phyloP scores from a whole-genome alignment of 345 rosid species.

The Dimocarpus longan region DNA sequence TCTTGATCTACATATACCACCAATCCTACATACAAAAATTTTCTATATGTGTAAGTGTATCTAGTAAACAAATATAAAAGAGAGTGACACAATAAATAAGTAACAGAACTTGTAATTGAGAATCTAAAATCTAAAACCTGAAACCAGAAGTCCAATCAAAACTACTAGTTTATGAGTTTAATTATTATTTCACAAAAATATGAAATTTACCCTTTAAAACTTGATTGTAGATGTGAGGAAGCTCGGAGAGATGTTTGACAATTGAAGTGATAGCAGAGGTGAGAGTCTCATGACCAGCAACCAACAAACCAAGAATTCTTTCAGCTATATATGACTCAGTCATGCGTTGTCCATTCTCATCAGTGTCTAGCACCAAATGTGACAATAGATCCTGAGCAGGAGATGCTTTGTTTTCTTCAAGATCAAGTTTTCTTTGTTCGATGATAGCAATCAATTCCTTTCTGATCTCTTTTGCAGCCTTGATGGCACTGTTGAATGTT shows the following conservation, averaged over 20 bases:
- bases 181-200: too few relatives aligned
- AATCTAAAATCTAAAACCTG: too few relatives aligned
- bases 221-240: conserved; percentile 28
- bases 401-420: neutral
- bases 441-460: conserved; percentile 17
- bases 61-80: too few relatives aligned
- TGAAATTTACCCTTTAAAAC: conserved; percentile 24
- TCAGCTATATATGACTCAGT: conserved; percentile 30
- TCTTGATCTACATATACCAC: too few relatives aligned
- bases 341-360: conserved; percentile 30
- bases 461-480: conserved; percentile 14
- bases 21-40: too few relatives aligned
- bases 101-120: too few relatives aligned
- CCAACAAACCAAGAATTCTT: conserved; percentile 29
- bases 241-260: conserved; percentile 30
- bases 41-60: too few relatives aligned
- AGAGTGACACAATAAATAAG: too few relatives aligned
- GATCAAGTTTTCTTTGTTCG: conserved; percentile 29
- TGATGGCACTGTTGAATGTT: conserved; percentile 20
- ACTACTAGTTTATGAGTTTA: too few relatives aligned
- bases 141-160: too few relatives aligned
- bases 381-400: conserved; percentile 31
- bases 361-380: conserved; percentile 30
- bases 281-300: conserved; percentile 37
- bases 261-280: conserved; percentile 25